A percentile compares a stretch with the other conserved stretches of the same genome.
phyloP scores from a whole-genome alignment of 2,329 filamentous ascomycete species.

The Sarocladium brachiariae region DNA sequence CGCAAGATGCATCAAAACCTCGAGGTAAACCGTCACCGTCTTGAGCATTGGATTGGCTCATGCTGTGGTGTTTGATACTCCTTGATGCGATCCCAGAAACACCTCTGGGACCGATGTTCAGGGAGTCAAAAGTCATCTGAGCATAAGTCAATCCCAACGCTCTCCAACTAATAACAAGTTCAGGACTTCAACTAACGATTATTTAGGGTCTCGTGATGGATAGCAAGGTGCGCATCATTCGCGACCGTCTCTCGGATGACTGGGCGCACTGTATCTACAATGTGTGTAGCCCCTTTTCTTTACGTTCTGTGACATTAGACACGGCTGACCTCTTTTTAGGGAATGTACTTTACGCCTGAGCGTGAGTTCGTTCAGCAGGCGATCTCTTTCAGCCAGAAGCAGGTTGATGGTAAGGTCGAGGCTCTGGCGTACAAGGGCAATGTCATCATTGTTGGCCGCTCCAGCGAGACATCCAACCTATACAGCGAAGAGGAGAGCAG shows the following conservation, averaged over 20 bases:
- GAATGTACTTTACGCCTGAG: conserved; percentile 46
- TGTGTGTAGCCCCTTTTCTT: conserved; percentile 27
- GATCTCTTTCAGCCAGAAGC: conserved; percentile 52
- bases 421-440: conserved; percentile 38
- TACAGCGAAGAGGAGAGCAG: conserved; percentile 42
- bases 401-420: conserved; percentile 27
- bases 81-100: background rate
- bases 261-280: conserved; percentile 40
- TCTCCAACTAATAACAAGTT: background rate
- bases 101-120: too few relatives aligned
- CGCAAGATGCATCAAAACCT: conserved; percentile 35
- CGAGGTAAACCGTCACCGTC: conserved; percentile 24
- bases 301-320: conserved; percentile 11
- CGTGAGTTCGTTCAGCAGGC: conserved; percentile 53
- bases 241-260: conserved; percentile 43
- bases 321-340: conserved; percentile 26
- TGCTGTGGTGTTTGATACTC: background rate
- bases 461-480: conserved; percentile 39
- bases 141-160: background rate
- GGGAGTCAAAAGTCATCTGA: background rate
- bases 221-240: conserved; percentile 43
- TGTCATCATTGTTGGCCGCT: conserved; percentile 39
- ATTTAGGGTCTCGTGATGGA: conserved; percentile 48
- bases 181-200: background rate
- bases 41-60: background rate